These are phyloP conservation scores for Cordia subcordata DNA, from an alignment of 257 asterid species.

Conservation along the genomic window DNA sequence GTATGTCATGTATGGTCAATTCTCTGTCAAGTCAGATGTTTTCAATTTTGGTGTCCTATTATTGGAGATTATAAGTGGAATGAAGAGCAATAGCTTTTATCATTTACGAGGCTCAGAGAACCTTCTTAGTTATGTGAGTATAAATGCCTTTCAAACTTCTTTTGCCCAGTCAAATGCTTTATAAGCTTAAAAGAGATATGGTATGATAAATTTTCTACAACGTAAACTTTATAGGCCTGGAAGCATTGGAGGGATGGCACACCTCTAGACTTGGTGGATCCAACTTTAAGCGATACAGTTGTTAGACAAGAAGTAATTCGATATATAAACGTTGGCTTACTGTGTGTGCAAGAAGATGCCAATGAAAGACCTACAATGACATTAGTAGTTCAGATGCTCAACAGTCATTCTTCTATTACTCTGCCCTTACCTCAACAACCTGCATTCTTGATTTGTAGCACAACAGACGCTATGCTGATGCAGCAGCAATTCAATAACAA, in stretches of 20 bases:
- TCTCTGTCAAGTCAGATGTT: constrained; percentile 27
- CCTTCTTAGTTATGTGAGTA: constrained; percentile 25
- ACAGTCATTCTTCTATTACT: not conserved
- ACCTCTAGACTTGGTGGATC: constrained; percentile 17
- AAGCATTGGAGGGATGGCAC: constrained; percentile 16
- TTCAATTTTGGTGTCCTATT: constrained; percentile 26
- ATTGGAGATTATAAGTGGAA: constrained; percentile 23
- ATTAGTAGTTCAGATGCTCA: constrained; percentile 18
- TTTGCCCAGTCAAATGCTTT: not conserved
- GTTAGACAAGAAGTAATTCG: constrained; percentile 6
- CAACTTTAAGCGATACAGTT: constrained; percentile 11
- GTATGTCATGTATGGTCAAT: constrained; percentile 22
- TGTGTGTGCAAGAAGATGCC: constrained; percentile 25
- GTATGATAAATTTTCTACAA: not conserved
- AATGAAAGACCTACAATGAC: constrained; percentile 25
- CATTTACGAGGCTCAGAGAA: constrained; percentile 6
- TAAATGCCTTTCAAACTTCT: not conserved
- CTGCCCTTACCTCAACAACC: constrained; percentile 14
- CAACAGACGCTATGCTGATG: not conserved
- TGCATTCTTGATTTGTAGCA: constrained; percentile 1
- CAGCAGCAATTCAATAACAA: not conserved
- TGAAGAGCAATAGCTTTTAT: constrained; percentile 18
- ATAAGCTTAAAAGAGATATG: not conserved
- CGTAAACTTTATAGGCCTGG: constrained; percentile 21
- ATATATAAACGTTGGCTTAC: constrained; percentile 16